Evolutionary conservation across 1,139 yeast species (phyloP), one percentile per base, ranked within the genome.

Genomic region (Arxiozyma heterogenica): DNA sequence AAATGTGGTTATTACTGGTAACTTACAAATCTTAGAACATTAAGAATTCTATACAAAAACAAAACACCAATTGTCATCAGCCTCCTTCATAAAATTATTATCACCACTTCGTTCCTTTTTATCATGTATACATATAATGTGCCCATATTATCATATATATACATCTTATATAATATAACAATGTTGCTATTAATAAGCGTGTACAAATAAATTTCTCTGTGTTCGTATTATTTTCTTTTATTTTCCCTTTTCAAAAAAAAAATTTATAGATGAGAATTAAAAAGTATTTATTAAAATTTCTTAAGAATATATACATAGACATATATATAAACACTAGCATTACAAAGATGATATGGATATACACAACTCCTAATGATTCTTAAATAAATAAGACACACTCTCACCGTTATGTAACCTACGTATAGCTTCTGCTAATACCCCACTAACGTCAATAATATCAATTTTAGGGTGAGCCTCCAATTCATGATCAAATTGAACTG

Each of bases 331-430:
- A n/a, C 27, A 30, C 27, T 12, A 30, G 34, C 18, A 25, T 18
- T 5, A 22, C 23, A 27, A 27, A 8, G 30, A 27, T 27, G 8
- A 27, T 34, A 34, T 12, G 39, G n/a, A 15, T 15, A 12, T 3
- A 12, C 39, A 4, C 4, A 34, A 34, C n/a, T 2, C 8, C 34
- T 22, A 45, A 46, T 82, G 89, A 70, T 88, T 81, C 60, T 86
- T 82, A 73, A 91, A 91, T 64, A 90, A 76, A 73, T 88, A 90
- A 41, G 95, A 86, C 54, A 90, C 89, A 73, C 95, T 85, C 74
- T 93, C 98, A 68, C 98, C 98, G 69, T 93, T 90, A 73, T 93
- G 98, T 67, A 93, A 79, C 67, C 98, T 84, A 74, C 98, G 84
- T 58, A 93, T 86, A 55, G 95, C 86, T 74, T 93, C 98, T 17